A percentile compares a stretch with the other conserved stretches of the same genome.
These are phyloP conservation scores for Chlamydomonas incerta DNA, from an alignment of 139 green algal species.

Conservation along the genomic window DNA sequence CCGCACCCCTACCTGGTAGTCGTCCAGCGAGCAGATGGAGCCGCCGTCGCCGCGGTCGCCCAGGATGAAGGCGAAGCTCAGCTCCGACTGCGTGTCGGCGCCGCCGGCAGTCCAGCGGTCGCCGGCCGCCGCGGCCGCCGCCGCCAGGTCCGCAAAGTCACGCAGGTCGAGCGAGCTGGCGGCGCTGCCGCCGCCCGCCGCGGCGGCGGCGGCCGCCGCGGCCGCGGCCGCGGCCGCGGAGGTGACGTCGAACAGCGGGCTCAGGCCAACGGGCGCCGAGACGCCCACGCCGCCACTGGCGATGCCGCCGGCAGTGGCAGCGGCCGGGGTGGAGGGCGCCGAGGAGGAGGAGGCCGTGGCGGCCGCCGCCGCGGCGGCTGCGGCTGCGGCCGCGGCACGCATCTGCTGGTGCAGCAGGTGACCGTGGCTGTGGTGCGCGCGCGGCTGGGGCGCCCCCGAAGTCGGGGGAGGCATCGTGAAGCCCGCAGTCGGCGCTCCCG, in stretches of 20 bases:
- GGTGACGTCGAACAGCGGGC: not conserved
- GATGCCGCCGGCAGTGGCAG: not conserved
- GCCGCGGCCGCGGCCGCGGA: not conserved
- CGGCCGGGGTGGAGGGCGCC: not conserved
- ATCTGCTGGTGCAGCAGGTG: constrained; percentile 8
- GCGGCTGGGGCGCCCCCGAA: not conserved
- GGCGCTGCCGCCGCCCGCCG: not conserved
- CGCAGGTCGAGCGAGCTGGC: not conserved
- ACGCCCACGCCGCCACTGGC: not conserved
- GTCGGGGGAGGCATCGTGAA: too few species aligned
- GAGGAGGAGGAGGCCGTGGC: not conserved
- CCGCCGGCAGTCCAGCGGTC: constrained; percentile 5
- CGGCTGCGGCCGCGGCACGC: not conserved
- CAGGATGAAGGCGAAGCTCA: constrained; percentile 37
- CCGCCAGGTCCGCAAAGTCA: not conserved
- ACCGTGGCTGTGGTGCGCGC: not conserved
- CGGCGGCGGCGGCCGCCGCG: not conserved
- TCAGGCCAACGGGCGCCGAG: not conserved
- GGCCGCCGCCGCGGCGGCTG: not conserved
- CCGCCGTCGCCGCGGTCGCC: not conserved
- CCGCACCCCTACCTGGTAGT: too few species aligned
- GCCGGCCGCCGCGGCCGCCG: not conserved
- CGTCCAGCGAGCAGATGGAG: constrained; percentile 15
- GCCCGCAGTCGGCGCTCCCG: not conserved
- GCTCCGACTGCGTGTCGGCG: constrained; percentile 3